Evolutionary conservation across 1,284 basidiomycete species (phyloP).

Genomic region (Volvariella volvacea): DNA sequence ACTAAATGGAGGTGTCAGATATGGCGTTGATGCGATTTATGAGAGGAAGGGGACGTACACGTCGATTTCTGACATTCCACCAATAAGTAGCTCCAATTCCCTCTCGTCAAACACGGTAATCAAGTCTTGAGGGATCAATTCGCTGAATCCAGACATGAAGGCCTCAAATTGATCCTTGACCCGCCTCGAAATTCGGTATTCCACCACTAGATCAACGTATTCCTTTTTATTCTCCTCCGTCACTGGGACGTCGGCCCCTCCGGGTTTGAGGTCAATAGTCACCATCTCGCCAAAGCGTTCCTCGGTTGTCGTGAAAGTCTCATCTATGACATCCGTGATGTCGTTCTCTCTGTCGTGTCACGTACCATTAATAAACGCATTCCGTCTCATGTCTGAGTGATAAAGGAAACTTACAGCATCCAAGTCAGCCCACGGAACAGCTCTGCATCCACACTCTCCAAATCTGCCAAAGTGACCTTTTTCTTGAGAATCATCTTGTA

Average conservation of each 20-base stretch:
- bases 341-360: constrained; percentile 70
- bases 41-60: constrained; percentile 42
- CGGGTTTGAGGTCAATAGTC: constrained; percentile 82
- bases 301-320: constrained; percentile 86
- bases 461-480: constrained; percentile 78
- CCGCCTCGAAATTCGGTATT: constrained; percentile 86
- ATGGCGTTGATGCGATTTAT: constrained; percentile 1
- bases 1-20: constrained; percentile 22
- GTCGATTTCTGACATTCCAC: constrained; percentile 96
- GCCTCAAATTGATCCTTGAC: constrained; percentile 95
- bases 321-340: constrained; percentile 86
- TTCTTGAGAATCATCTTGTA: constrained; percentile 98
- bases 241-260: constrained; percentile 75
- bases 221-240: constrained; percentile 96
- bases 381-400: no score
- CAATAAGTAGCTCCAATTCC: constrained; percentile 88
- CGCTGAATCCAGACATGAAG: constrained; percentile 93
- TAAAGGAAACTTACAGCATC: constrained; percentile 73
- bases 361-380: no score
- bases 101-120: constrained; percentile 95
- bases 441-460: constrained; percentile 86
- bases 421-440: constrained; percentile 86
- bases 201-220: constrained; percentile 85
- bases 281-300: constrained; percentile 94
- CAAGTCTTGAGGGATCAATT: constrained; percentile 89